Percentiles rank a stretch among this genome's conserved stretches.
Evolutionary conservation across 805 yeast species (phyloP).

Genomic region (Candida sphagnicola): DNA sequence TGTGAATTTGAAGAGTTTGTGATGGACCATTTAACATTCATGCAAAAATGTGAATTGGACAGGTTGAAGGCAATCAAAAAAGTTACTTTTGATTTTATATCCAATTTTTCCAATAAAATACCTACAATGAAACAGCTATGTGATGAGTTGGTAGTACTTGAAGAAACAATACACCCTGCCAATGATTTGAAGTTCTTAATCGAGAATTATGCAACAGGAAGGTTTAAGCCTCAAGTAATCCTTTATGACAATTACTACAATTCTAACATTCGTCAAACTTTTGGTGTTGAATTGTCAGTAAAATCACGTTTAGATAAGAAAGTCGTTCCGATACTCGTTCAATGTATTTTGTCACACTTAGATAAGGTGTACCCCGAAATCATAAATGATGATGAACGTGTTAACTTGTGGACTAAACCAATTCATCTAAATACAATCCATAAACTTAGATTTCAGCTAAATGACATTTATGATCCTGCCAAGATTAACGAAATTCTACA

Average conservation of each 20-base stretch:
- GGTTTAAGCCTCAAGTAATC: conserved; percentile 65
- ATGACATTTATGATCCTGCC: conserved; percentile 26
- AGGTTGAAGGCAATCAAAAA: conserved; percentile 73
- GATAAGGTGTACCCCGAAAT: conserved; percentile 69
- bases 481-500: conserved; percentile 31
- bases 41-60: conserved; percentile 82
- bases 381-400: conserved; percentile 63
- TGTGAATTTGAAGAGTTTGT: conserved; percentile 72
- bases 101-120: conserved; percentile 59
- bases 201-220: conserved; percentile 69
- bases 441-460: conserved; percentile 52
- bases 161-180: conserved; percentile 68
- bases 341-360: conserved; percentile 60
- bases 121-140: conserved; percentile 54
- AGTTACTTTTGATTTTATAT: conserved; percentile 67
- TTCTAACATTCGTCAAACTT: conserved; percentile 62
- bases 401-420: conserved; percentile 63
- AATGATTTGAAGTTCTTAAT: conserved; percentile 64
- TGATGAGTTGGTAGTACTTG: conserved; percentile 59
- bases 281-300: conserved; percentile 74
- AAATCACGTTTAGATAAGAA: conserved; percentile 69
- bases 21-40: conserved; percentile 66
- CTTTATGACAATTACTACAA: conserved; percentile 79
- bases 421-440: conserved; percentile 62
- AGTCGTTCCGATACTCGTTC: conserved; percentile 66